These are phyloP conservation scores for Sarcomyxa edulis DNA, from an alignment of 768 basidiomycete species.

Conservation along the genomic window DNA sequence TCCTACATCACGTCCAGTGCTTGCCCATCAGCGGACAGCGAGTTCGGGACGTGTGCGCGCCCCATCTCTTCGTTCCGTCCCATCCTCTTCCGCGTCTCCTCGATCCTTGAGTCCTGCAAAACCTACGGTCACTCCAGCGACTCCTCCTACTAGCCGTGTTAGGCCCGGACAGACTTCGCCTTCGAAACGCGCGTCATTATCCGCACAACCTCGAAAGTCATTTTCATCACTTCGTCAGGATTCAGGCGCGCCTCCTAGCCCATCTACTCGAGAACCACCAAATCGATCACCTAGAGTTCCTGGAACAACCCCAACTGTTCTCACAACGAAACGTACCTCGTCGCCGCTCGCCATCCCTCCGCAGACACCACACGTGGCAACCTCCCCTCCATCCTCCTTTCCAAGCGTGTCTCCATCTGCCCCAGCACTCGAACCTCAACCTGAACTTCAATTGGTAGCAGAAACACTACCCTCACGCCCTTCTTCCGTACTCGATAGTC, in stretches of 20 bases:
- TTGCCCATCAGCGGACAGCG: slow-evolving; percentile 59
- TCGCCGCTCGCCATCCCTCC: not conserved
- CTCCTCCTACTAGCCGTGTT: slow-evolving; percentile 20
- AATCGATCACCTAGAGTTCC: too few relatives aligned
- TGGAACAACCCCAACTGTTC: not conserved
- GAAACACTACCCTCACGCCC: too few relatives aligned
- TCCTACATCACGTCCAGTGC: slow-evolving; percentile 21
- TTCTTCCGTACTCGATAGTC: slow-evolving; percentile 4
- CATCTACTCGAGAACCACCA: slow-evolving; percentile 8
- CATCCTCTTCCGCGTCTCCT: slow-evolving; percentile 51
- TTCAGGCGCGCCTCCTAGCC: slow-evolving; percentile 21
- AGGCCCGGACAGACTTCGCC: slow-evolving; percentile 41
- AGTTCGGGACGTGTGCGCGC: slow-evolving; percentile 39
- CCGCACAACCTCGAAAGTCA: slow-evolving; percentile 45
- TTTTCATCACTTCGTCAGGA: slow-evolving; percentile 37
- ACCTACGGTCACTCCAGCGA: slow-evolving; percentile 25
- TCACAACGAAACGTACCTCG: not conserved
- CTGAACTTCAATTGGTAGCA: too few relatives aligned
- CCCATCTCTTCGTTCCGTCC: slow-evolving; percentile 32
- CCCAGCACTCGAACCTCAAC: too few relatives aligned
- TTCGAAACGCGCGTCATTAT: slow-evolving; percentile 45
- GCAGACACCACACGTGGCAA: not conserved
- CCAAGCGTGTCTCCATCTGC: too few relatives aligned
- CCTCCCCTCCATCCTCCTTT: slow-evolving; percentile 1
- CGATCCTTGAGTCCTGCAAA: slow-evolving; percentile 66